phyloP scores from a whole-genome alignment of 2,329 filamentous ascomycete species.

The Balansia obtecta region DNA sequence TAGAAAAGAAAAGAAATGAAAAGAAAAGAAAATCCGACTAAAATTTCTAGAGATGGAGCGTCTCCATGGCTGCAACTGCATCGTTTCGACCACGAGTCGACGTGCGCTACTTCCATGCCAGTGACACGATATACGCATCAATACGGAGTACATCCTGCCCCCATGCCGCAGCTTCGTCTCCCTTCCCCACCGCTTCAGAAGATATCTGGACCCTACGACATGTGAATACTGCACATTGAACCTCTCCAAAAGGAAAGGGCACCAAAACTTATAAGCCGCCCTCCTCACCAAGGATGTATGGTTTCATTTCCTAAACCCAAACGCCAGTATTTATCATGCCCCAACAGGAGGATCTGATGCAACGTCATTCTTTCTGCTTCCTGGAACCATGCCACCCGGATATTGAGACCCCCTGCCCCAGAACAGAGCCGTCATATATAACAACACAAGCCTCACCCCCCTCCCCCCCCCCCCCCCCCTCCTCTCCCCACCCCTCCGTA shows the following conservation, averaged over 20 bases:
- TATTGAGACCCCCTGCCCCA: slow-evolving; percentile 4
- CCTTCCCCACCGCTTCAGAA: neutral
- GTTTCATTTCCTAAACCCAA: slow-evolving; percentile 4
- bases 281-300: neutral
- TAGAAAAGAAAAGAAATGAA: no score
- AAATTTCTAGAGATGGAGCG: no score
- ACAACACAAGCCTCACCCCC: neutral
- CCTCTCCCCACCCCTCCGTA: no score
- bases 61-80: no score
- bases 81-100: no score
- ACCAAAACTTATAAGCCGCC: slow-evolving; percentile 4
- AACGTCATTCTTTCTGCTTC: slow-evolving; percentile 7
- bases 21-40: no score
- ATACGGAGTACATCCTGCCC: no score
- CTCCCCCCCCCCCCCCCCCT: no score
- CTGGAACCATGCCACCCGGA: slow-evolving; percentile 1
- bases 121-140: no score
- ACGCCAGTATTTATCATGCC: slow-evolving; percentile 5
- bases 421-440: neutral
- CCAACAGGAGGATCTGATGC: neutral
- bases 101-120: no score
- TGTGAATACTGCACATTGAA: neutral
- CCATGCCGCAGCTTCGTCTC: neutral
- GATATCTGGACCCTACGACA: neutral
- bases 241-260: neutral